Conservation (phyloP, 768 basidiomycete genomes). For the Kockovaella imperatae region DNA sequence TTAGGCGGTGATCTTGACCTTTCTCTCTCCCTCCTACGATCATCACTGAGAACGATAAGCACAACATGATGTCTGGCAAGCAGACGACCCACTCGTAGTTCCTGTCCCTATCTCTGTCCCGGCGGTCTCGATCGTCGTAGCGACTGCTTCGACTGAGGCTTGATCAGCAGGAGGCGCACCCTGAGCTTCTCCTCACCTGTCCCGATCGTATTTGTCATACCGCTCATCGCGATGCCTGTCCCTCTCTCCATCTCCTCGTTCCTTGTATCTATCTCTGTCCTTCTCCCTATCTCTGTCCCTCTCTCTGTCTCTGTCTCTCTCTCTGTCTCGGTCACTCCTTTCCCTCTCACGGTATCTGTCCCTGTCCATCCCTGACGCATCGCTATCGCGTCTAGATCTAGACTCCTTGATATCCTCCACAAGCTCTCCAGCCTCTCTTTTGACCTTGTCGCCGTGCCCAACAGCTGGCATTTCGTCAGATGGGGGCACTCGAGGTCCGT, state of each 20-base stretch:
- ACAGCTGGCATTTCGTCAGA: conserved; percentile 44
- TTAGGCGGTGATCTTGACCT: conserved; percentile 3
- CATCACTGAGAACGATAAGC: neutral
- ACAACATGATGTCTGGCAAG: no score
- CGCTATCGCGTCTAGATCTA: no score
- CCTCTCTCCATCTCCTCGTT: no score
- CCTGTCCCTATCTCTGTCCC: conserved; percentile 19
- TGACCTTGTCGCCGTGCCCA: conserved; percentile 41
- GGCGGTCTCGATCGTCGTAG: conserved; percentile 5
- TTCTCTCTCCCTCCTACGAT: neutral
- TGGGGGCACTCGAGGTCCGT: conserved; percentile 42
- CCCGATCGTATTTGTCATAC: conserved; percentile 8
- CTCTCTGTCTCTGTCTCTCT: conserved; percentile 55
- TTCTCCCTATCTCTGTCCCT: conserved; percentile 50
- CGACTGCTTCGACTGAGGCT: neutral
- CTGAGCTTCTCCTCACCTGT: neutral
- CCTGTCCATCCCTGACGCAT: no score
- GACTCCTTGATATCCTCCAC: conserved; percentile 35
- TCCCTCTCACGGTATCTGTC: conserved; percentile 40
- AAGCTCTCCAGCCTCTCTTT: conserved; percentile 39
- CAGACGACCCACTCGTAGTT: conserved; percentile 3
- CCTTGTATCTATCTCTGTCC: conserved; percentile 51
- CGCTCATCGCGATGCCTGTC: neutral
- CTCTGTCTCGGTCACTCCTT: conserved; percentile 62
- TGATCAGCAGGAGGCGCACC: neutral